These are phyloP conservation scores for Cladosporium sp. DNA, from an alignment of 2,329 filamentous ascomycete species.

Conservation along the genomic window DNA sequence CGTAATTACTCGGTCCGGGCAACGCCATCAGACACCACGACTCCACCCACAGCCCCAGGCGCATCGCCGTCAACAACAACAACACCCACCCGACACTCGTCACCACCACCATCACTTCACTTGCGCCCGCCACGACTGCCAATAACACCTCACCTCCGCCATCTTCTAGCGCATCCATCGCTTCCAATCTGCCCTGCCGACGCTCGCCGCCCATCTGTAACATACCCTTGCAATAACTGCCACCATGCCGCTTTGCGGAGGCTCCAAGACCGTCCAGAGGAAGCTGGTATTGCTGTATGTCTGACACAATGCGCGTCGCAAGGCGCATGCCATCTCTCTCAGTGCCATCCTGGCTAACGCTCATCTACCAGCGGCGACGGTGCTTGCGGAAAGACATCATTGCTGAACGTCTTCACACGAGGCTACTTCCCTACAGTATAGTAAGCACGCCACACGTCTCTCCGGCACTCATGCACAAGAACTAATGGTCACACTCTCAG, in stretches of 20 bases:
- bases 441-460: constrained; percentile 42
- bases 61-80: not conserved
- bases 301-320: constrained; percentile 18
- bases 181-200: not conserved
- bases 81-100: not conserved
- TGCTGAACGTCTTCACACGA: constrained; percentile 97
- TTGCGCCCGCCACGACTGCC: not conserved
- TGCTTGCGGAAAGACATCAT: constrained; percentile 93
- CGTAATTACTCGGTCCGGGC: not conserved
- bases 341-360: constrained; percentile 14
- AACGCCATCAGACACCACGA: not conserved
- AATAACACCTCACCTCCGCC: not conserved
- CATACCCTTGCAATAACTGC: constrained; percentile 7
- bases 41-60: not conserved
- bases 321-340: not conserved
- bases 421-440: constrained; percentile 98
- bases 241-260: constrained; percentile 47
- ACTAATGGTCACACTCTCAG: constrained; percentile 34
- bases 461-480: not conserved
- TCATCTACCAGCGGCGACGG: constrained; percentile 71
- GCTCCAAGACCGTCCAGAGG: constrained; percentile 75
- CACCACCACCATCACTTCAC: not conserved
- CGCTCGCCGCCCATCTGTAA: not conserved
- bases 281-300: constrained; percentile 89
- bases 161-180: constrained; percentile 8